These are phyloP conservation scores for Teunomyces tritomae DNA, from an alignment of 805 yeast species.

Conservation along the genomic window DNA sequence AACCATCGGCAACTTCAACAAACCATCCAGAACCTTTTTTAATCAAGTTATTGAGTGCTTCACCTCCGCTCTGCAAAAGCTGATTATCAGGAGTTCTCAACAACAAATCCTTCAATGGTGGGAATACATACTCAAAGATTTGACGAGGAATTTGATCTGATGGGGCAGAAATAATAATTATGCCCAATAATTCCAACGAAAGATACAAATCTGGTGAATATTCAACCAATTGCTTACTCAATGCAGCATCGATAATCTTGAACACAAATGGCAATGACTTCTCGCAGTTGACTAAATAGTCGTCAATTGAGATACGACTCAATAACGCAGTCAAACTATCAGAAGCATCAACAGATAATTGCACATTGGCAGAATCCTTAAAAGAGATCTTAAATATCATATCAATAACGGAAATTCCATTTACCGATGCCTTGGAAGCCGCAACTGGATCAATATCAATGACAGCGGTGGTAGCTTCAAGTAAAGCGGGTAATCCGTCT, in stretches of 20 bases:
- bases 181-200: slow-evolving; percentile 54
- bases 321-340: slow-evolving; percentile 67
- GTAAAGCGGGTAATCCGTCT: slow-evolving; percentile 71
- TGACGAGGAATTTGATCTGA: slow-evolving; percentile 30
- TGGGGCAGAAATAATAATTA: slow-evolving; percentile 48
- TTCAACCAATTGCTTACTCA: slow-evolving; percentile 29
- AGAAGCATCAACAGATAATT: slow-evolving; percentile 60
- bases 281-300: slow-evolving; percentile 48
- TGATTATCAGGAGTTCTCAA: slow-evolving; percentile 65
- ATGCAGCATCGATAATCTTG: slow-evolving; percentile 30
- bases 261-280: slow-evolving; percentile 51
- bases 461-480: slow-evolving; percentile 65
- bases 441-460: slow-evolving; percentile 36
- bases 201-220: slow-evolving; percentile 62
- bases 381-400: slow-evolving; percentile 64
- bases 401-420: slow-evolving; percentile 41
- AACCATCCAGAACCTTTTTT: slow-evolving; percentile 36
- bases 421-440: slow-evolving; percentile 18
- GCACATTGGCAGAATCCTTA: slow-evolving; percentile 73
- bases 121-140: slow-evolving; percentile 44
- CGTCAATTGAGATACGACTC: slow-evolving; percentile 40
- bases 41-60: slow-evolving; percentile 63
- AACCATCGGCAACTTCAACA: slow-evolving; percentile 41
- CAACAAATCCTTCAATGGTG: slow-evolving; percentile 40
- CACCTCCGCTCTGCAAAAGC: slow-evolving; percentile 73